Base-by-base conservation (phyloP, 2,329 filamentous ascomycete genomes). In the Fusarium proliferatum region DNA sequence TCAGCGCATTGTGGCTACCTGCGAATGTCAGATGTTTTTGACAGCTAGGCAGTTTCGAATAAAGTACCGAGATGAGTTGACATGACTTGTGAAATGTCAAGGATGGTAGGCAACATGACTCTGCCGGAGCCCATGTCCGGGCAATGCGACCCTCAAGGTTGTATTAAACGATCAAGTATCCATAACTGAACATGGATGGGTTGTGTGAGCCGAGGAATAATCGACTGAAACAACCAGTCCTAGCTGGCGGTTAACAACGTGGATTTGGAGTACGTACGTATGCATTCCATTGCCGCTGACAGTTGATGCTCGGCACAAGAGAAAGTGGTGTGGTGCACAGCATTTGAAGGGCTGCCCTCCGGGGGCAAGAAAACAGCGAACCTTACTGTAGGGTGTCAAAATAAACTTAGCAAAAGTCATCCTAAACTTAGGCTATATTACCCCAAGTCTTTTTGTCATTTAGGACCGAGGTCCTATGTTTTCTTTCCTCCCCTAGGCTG, bases 191-290 rank as follows among this genome's bases (percentile, higher is more conserved):
- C 45, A 52, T 59, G 42, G 56, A 59, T 51, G 28, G 19, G n/a
- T 23, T 56, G 26, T 46, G 41, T 34, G 65, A 64, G 42, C 52
- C 57, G 46, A 68, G 45, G 48, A 56, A 53, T 55, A 55, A 58
- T 48, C 43, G 53, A 61, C 55, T 73, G 71, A 73, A 74, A 73
- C 71, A 62, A 23, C 39, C 42, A 59, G 42, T 53, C 41, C 52
- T 34, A 39, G 52, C 41, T 43, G 49, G 58, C 43, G 57, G 58
- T 69, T 64, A 45, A 28, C 30, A 53, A 61, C 43, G 56, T 59
- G 33, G 23, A 19, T 28, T 57, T 33, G 19, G 34, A 55, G 51
- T 30, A 33, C n/a, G 38, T 43, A 58, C 33, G 48, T 39, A 28
- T 12, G 33, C 39, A 51, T 48, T 34, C 23, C 13, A 38, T 33